A percentile compares a stretch with the other conserved stretches of the same genome.
These are phyloP conservation scores for Diplodia scrobiculata DNA, from an alignment of 2,329 filamentous ascomycete genomes.

Conservation along the genomic window DNA sequence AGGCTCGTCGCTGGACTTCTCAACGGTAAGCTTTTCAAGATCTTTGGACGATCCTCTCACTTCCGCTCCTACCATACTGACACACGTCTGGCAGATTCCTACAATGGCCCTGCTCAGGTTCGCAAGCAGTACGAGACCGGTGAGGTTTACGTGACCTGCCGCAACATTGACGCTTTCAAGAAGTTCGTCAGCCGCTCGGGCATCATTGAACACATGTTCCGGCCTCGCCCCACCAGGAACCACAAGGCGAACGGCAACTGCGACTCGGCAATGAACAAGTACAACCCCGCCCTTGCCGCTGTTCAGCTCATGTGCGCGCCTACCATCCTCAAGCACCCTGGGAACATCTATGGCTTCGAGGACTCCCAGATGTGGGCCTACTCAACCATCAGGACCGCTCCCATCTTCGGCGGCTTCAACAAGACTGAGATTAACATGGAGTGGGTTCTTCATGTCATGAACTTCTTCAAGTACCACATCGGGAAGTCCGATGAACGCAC, in stretches of 20 bases:
- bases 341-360: slow-evolving; percentile 41
- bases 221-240: slow-evolving; percentile 30
- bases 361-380: slow-evolving; percentile 53
- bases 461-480: slow-evolving; percentile 59
- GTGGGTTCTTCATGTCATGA: slow-evolving; percentile 53
- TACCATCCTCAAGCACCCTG: slow-evolving; percentile 36
- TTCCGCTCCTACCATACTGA: neutral
- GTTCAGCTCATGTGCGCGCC: slow-evolving; percentile 42
- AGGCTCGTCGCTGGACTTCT: slow-evolving; percentile 49
- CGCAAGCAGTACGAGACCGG: slow-evolving; percentile 26
- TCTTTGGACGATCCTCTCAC: slow-evolving; percentile 30
- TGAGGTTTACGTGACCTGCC: slow-evolving; percentile 37
- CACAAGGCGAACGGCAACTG: slow-evolving; percentile 12
- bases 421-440: slow-evolving; percentile 48
- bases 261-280: neutral
- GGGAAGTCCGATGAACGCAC: slow-evolving; percentile 43
- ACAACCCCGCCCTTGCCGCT: slow-evolving; percentile 35
- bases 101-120: neutral
- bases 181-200: slow-evolving; percentile 40
- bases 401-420: slow-evolving; percentile 30
- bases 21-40: slow-evolving; percentile 43
- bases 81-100: neutral
- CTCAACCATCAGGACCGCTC: slow-evolving; percentile 11
- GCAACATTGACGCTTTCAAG: slow-evolving; percentile 41
- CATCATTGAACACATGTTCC: slow-evolving; percentile 37